Conservation (phyloP, 768 basidiomycete species). For the Lactifluus echinatus region DNA sequence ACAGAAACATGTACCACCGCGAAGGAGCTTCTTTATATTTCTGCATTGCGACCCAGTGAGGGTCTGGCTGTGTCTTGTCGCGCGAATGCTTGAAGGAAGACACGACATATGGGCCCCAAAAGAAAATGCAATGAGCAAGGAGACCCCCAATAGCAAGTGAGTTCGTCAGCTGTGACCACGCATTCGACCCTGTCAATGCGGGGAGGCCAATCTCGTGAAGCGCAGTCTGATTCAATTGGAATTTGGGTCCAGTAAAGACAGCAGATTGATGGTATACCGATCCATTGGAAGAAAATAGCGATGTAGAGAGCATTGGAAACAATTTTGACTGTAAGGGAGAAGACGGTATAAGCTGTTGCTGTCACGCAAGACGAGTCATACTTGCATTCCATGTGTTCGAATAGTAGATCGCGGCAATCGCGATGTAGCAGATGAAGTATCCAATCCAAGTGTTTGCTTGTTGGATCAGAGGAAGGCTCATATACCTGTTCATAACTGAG, state of each 20-base stretch:
- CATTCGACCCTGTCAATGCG: conserved; percentile 40
- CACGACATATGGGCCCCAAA: conserved; percentile 46
- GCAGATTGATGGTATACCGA: conserved; percentile 44
- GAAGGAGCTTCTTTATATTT: conserved; percentile 53
- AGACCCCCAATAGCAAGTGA: conserved; percentile 47
- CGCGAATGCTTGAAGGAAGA: conserved; percentile 44
- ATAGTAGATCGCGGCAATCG: conserved; percentile 50
- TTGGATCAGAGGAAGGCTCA: conserved; percentile 47
- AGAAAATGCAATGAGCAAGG: conserved; percentile 41
- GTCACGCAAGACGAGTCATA: conserved; percentile 15
- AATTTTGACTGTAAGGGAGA: conserved; percentile 33
- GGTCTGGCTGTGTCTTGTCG: conserved; percentile 41
- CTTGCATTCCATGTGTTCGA: conserved; percentile 52
- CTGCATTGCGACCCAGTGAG: conserved; percentile 51
- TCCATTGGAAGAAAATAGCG: conserved; percentile 48
- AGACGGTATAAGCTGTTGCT: conserved; percentile 17
- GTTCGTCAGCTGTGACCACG: conserved; percentile 40
- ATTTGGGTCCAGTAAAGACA: conserved; percentile 41
- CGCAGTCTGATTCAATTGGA: conserved; percentile 47
- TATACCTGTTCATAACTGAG: conserved; percentile 24
- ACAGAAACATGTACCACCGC: conserved; percentile 50
- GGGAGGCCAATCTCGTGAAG: conserved; percentile 38
- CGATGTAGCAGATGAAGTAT: conserved; percentile 41
- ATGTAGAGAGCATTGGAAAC: conserved; percentile 54
- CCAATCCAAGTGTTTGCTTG: conserved; percentile 58